Base-by-base conservation (phyloP, 306 rosid species). In the Quercus cerris region DNA sequence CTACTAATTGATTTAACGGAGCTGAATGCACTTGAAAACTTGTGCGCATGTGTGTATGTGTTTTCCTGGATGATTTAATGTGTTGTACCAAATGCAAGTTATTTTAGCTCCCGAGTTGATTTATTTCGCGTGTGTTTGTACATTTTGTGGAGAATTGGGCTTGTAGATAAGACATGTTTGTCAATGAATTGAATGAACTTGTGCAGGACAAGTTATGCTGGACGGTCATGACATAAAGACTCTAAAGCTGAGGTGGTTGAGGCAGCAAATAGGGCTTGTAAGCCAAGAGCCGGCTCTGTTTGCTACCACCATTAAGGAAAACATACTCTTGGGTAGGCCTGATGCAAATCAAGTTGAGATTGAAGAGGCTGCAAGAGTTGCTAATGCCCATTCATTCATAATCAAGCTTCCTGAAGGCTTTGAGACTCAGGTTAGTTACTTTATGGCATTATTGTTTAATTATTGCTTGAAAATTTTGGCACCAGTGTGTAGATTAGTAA, bases 231-330 rank as follows among this genome's bases (percentile, higher is more conserved):
- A 95, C 87, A 89, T 95, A 75, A 95, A 95, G 88, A 87, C 89
- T 1, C 84, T 95, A 77, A 93, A 91, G 83, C 91, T 95, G 78
- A 91, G 81, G 83, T 95, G 99, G 98, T 70, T 95, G 80, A 93
- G 99, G 77, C 99, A 93, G 81, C 99, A 95, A 78, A 95, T 95
- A 80, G 99, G 99, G 66, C 86, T 95, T 55, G 99, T 95, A 85
- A 95, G 99, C 77, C 99, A 95, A 89, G 99, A 95, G 78, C 99
- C 99, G 27, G 98, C 99, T 67, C 86, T 95, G 55, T 95, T 95
- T 82, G 99, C 99, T 25, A 95, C 99, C 77, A 89, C 99, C 78
- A 95, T 95, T 18, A 81, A 87, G 56, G 99, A 95, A 79, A 95
- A 95, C 78, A 95, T 95, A 81, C 89, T 93, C 17, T 87, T 95